A percentile compares a stretch with the other conserved stretches of the same genome.
phyloP scores from a whole-genome alignment of 2,329 filamentous ascomycete species.

The Aspergillus viridinutans region DNA sequence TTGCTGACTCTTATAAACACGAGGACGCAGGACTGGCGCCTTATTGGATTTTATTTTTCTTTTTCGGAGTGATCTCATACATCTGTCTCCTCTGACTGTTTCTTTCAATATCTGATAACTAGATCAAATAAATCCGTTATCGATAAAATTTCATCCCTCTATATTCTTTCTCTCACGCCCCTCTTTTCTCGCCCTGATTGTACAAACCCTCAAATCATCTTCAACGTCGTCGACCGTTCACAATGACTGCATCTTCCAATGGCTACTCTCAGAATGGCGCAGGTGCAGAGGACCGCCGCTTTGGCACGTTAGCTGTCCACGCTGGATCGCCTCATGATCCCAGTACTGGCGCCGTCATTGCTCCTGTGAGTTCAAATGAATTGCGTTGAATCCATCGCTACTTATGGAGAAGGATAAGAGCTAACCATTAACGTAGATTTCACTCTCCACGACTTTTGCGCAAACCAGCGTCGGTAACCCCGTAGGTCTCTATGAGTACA shows the following conservation, averaged over 20 bases:
- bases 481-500: slow-evolving; percentile 88
- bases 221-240: neutral
- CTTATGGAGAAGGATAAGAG: neutral
- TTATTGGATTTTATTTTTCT: neutral
- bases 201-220: neutral
- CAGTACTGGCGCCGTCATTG: slow-evolving; percentile 89
- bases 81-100: neutral
- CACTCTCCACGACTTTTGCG: slow-evolving; percentile 93
- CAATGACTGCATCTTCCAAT: slow-evolving; percentile 18
- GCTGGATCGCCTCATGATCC: slow-evolving; percentile 89
- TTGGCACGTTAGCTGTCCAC: slow-evolving; percentile 93
- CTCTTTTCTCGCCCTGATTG: neutral
- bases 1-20: neutral
- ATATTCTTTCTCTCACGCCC: slow-evolving; percentile 6
- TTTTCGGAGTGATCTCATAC: neutral
- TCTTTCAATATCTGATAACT: neutral
- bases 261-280: slow-evolving; percentile 34
- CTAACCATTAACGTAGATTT: slow-evolving; percentile 56
- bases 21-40: neutral
- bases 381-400: neutral
- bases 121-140: neutral
- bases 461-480: slow-evolving; percentile 84
- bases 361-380: slow-evolving; percentile 52
- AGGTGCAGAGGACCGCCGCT: slow-evolving; percentile 69
- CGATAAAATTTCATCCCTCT: neutral